Percentiles rank a stretch among this genome's conserved stretches.
Conservation (phyloP, 208 protist genomes). For the Herpetomonas muscarum region DNA sequence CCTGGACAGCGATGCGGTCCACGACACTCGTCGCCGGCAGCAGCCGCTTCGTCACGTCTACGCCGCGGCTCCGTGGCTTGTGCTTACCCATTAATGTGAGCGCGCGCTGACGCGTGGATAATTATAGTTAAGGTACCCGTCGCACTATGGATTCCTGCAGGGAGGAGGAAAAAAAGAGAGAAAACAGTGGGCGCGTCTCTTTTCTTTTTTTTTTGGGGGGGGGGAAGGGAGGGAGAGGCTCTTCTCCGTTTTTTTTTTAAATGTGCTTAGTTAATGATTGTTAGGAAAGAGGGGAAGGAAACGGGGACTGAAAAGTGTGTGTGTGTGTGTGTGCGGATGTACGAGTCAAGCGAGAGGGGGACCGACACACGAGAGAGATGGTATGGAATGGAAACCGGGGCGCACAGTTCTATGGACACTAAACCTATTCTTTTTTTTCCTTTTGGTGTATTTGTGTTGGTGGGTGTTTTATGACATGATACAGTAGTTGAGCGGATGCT, state of each 20-base stretch:
- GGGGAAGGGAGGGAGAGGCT: not conserved
- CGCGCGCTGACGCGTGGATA: too few species aligned
- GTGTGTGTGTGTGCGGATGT: too few species aligned
- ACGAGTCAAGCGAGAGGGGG: too few species aligned
- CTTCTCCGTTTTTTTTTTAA: constrained; percentile 3
- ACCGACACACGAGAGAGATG: too few species aligned
- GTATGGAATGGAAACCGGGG: too few species aligned
- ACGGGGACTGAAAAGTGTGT: not conserved
- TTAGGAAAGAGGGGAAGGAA: not conserved
- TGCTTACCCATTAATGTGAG: constrained; percentile 21
- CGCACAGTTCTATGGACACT: too few species aligned
- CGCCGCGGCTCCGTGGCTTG: constrained; percentile 44
- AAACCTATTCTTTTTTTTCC: too few species aligned
- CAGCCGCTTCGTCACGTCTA: constrained; percentile 76
- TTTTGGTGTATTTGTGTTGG: too few species aligned
- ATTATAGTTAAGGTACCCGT: too few species aligned
- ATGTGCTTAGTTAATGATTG: not conserved
- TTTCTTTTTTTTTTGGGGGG: not conserved
- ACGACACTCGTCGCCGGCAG: constrained; percentile 50
- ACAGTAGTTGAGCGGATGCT: too few species aligned
- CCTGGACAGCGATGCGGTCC: constrained; percentile 60
- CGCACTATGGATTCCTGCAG: too few species aligned
- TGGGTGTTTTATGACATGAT: too few species aligned
- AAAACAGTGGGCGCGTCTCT: not conserved
- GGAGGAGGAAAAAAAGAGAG: constrained; percentile 1